Evolutionary conservation across 2,329 filamentous ascomycete species (phyloP).

Genomic region (Colletotrichum gigasporum): DNA sequence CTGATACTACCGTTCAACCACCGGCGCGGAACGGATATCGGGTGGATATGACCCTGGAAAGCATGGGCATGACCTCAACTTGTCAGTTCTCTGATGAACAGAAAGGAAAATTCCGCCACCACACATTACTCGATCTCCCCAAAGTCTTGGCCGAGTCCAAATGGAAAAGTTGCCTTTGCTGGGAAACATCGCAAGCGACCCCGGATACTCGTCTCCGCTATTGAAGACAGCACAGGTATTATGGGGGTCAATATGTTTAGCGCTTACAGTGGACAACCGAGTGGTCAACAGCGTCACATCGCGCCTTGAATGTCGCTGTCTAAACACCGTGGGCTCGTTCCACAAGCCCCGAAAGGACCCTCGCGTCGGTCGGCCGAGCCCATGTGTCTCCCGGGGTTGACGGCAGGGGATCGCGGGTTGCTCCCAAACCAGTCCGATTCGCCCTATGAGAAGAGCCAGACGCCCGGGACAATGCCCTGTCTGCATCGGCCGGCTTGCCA

Average conservation of each 20-base stretch:
- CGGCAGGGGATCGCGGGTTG: neutral
- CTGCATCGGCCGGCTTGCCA: constrained; percentile 3
- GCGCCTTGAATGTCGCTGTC: neutral
- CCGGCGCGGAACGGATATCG: too few relatives aligned
- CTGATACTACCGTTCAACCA: too few relatives aligned
- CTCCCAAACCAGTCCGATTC: neutral
- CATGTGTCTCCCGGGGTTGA: neutral
- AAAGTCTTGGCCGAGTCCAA: too few relatives aligned
- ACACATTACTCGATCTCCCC: too few relatives aligned
- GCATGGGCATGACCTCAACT: too few relatives aligned
- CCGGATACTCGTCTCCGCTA: too few relatives aligned
- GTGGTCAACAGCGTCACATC: neutral
- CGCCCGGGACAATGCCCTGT: neutral
- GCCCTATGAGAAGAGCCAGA: neutral
- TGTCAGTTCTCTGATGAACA: too few relatives aligned
- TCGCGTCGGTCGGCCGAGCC: neutral
- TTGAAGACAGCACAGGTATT: neutral
- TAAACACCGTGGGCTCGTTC: neutral
- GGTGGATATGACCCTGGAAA: too few relatives aligned
- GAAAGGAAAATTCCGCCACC: too few relatives aligned
- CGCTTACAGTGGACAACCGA: neutral
- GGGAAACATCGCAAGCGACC: neutral
- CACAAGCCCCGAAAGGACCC: neutral
- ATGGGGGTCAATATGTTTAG: neutral
- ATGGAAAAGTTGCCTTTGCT: neutral